Evolutionary conservation across 2,329 filamentous ascomycete genomes (phyloP).

Genomic region (Fusarium sulawesiense): DNA sequence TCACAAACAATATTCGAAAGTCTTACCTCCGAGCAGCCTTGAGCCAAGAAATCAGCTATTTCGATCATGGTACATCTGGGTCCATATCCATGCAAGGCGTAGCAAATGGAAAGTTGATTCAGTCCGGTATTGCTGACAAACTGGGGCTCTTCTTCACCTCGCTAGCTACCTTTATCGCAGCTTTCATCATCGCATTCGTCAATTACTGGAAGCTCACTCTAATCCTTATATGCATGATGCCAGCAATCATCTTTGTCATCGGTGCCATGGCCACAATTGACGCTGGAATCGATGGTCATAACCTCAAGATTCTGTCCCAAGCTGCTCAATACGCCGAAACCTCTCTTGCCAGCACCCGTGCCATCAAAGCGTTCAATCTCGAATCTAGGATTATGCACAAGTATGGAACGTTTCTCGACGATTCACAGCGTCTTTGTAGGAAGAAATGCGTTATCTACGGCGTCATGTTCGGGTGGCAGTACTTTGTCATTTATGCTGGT

Average conservation of each 20-base stretch:
- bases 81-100: background rate
- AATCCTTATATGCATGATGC: background rate
- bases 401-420: background rate
- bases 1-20: background rate
- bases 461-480: slow-evolving; percentile 5
- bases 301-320: background rate
- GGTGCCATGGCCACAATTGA: background rate
- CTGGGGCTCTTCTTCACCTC: background rate
- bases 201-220: slow-evolving; percentile 1
- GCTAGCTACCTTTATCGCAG: background rate
- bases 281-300: background rate
- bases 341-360: background rate
- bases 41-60: background rate
- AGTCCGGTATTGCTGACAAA: background rate
- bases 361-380: background rate
- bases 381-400: background rate
- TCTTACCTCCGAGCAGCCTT: background rate
- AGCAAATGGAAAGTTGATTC: background rate
- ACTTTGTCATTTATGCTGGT: slow-evolving; percentile 51
- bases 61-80: background rate
- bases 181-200: background rate
- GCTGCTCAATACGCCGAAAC: background rate
- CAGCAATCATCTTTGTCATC: background rate
- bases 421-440: background rate
- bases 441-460: slow-evolving; percentile 4